phyloP scores from a whole-genome alignment of 2,329 filamentous ascomycete species.

The Nemania sp. region DNA sequence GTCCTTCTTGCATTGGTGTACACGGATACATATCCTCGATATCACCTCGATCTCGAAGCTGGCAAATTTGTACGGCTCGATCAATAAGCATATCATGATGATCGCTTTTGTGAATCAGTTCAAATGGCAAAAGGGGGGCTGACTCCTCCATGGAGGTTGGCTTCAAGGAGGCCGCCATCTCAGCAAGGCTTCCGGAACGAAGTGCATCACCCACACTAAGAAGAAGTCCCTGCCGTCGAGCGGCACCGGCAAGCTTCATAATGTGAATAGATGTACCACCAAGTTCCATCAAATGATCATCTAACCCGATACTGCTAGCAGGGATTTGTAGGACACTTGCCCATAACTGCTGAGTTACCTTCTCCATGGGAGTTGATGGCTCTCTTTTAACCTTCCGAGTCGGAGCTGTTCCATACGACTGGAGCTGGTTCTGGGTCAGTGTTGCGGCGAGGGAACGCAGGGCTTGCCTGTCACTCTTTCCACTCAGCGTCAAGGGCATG shows the following conservation, averaged over 20 bases:
- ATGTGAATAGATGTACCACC: constrained; percentile 47
- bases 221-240: constrained; percentile 30
- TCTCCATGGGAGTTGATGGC: constrained; percentile 45
- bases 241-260: constrained; percentile 51
- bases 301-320: constrained; percentile 21
- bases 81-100: constrained; percentile 2
- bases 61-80: background rate
- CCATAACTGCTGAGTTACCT: constrained; percentile 16
- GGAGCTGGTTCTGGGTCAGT: background rate
- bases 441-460: constrained; percentile 3
- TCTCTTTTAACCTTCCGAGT: constrained; percentile 34
- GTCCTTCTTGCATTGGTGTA: constrained; percentile 14
- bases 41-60: background rate
- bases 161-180: constrained; percentile 25
- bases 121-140: background rate
- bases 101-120: constrained; percentile 3
- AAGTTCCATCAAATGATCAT: constrained; percentile 44
- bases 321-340: constrained; percentile 21
- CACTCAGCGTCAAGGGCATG: constrained; percentile 10
- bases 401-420: background rate
- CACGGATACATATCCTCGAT: constrained; percentile 16
- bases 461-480: constrained; percentile 7
- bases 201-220: constrained; percentile 35
- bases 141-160: background rate
- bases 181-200: constrained; percentile 27